Conservation (phyloP, 805 yeast genomes). For the Grigorovia humatica region DNA sequence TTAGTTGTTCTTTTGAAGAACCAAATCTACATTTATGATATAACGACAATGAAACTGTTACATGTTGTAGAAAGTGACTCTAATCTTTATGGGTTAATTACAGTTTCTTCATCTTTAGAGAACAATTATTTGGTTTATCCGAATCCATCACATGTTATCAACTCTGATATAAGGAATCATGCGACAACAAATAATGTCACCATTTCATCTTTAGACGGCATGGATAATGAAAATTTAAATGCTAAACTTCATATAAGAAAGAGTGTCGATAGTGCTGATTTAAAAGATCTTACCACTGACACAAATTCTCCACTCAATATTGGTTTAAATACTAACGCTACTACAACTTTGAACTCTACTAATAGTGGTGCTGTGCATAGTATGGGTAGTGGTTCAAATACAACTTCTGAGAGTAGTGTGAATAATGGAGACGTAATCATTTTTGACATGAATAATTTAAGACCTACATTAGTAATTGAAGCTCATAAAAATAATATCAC, state of each 20-base stretch:
- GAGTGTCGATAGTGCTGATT: neutral
- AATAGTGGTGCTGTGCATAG: conserved; percentile 2
- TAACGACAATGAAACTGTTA: conserved; percentile 55
- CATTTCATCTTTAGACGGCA: conserved; percentile 5
- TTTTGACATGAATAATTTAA: conserved; percentile 50
- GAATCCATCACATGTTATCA: conserved; percentile 54
- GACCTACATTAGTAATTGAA: conserved; percentile 58
- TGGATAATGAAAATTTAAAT: neutral
- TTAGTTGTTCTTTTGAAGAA: conserved; percentile 51
- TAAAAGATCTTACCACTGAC: neutral
- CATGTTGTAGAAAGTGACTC: conserved; percentile 40
- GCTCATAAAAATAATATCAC: conserved; percentile 67
- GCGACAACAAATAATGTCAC: conserved; percentile 25
- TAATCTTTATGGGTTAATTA: conserved; percentile 47
- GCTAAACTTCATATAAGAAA: neutral
- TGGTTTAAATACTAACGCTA: neutral
- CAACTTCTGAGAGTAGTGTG: conserved; percentile 6
- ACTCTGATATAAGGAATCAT: conserved; percentile 25
- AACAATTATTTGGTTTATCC: conserved; percentile 60
- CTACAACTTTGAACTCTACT: neutral
- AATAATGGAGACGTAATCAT: conserved; percentile 58
- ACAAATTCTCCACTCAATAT: neutral
- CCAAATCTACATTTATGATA: conserved; percentile 63
- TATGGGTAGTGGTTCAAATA: conserved; percentile 6
- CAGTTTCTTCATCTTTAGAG: conserved; percentile 45